Evolutionary conservation across 495 filamentous ascomycete genomes (phyloP), one percentile per base, ranked within the genome.

Genomic region (Tuber indicum): DNA sequence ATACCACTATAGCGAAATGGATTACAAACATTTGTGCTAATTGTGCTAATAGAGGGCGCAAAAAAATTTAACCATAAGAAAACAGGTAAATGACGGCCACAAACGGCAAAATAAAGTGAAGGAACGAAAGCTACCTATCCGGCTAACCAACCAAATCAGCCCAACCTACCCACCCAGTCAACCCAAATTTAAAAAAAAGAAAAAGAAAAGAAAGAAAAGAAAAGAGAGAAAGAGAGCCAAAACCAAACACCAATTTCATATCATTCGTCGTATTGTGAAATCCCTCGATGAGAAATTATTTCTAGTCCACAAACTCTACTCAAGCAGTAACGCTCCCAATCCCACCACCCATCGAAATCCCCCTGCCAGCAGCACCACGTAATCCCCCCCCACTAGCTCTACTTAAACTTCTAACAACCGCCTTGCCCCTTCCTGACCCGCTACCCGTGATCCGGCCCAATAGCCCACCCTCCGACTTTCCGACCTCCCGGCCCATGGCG

Each of bases 401-500:
- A 21, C 79, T 70, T 16, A 76, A 77, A 0, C 79, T 72, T 44
- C 74, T 78, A 7, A 78, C 76, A 26, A 72, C 78, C 10, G 75
- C 81, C 23, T 62, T 74, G 10, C 75, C 78, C 0, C 78, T 70
- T 45, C 75, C 75, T 23, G 62, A 70, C 42, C 77, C 77, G 45
- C 81, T 71, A 14, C 78, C 71, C 19, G 58, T 66, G 58, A 76
- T 81, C 70, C 62, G 74, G 26, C 74, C 72, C 72, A 78, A 47
- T 14, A 81, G 44, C 26, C 78, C 80, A n/a, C 79, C 80, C 41
- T 78, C 79, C 7, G 73, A 76, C 39, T 81, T 81, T 9, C 93
- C 93, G 1, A 93, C 92, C 82, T 97, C 94, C 41, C 89, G 87
- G 17, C 96, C 96, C 26, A 97, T 89, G 17, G 92, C 92, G 81